A percentile compares a stretch with the other conserved stretches of the same genome.
Conservation (phyloP, 2,329 filamentous ascomycete species). For the Pseudogymnoascus sp. region DNA sequence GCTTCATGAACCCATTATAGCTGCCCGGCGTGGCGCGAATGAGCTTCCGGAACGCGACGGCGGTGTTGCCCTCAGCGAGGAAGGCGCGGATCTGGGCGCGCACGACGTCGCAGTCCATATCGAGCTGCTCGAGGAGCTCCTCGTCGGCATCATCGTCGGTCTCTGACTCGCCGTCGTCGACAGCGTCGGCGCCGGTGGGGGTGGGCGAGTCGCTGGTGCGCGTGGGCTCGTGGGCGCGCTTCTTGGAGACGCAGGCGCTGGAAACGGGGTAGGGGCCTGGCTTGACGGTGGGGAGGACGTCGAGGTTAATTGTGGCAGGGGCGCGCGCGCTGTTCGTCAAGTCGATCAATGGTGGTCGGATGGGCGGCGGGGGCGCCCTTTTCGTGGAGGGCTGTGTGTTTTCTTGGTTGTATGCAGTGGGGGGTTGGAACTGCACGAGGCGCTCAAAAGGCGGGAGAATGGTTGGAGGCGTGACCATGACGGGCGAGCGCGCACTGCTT, state of each 20-base stretch:
- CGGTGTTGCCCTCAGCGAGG: constrained; percentile 37
- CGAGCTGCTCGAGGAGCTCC: constrained; percentile 11
- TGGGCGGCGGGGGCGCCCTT: neutral
- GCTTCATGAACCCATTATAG: constrained; percentile 42
- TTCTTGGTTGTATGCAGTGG: neutral
- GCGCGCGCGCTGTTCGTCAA: constrained; percentile 2
- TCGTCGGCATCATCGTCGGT: constrained; percentile 15
- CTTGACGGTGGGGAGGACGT: neutral
- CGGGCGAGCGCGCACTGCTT: neutral
- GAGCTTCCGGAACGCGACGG: constrained; percentile 34
- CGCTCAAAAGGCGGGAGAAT: neutral
- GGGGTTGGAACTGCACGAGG: neutral
- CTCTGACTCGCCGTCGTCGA: constrained; percentile 14
- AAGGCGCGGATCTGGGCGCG: constrained; percentile 35
- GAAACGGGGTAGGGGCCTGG: neutral
- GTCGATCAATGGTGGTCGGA: neutral
- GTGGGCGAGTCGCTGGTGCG: neutral
- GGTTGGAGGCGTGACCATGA: neutral
- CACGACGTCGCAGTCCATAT: constrained; percentile 29
- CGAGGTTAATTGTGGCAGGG: neutral
- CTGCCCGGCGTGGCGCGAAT: constrained; percentile 31
- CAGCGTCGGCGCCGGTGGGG: constrained; percentile 8
- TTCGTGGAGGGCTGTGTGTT: neutral
- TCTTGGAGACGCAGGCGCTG: neutral
- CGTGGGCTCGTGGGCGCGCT: neutral